Conservation (phyloP, 2,329 filamentous ascomycete species). For the Pseudopyricularia javanii region DNA sequence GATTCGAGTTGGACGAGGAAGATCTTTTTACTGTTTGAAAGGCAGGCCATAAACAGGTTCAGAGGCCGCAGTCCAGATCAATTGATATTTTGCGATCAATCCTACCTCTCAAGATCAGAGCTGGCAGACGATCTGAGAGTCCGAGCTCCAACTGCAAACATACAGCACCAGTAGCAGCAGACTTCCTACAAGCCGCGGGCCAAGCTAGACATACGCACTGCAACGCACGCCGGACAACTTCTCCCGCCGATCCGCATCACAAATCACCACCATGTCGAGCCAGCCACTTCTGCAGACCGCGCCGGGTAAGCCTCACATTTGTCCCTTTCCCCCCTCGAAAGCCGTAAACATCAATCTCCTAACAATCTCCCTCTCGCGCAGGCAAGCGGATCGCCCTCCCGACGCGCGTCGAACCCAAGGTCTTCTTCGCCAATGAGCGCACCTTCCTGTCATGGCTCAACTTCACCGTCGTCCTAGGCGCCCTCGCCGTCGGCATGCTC, state of each 20-base stretch:
- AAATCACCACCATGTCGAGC: constrained; percentile 61
- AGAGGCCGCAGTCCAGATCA: too few species aligned
- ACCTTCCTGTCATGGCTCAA: constrained; percentile 99
- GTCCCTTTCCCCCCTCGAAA: neutral
- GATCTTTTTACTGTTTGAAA: too few species aligned
- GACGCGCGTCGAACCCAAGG: constrained; percentile 95
- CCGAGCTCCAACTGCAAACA: neutral
- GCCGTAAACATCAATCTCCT: too few species aligned
- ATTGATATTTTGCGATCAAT: too few species aligned
- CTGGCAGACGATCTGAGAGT: too few species aligned
- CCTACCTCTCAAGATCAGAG: too few species aligned
- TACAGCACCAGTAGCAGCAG: neutral
- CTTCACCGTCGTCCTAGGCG: constrained; percentile 96
- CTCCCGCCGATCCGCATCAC: neutral
- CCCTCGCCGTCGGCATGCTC: constrained; percentile 88
- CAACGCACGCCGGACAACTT: neutral
- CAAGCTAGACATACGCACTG: neutral
- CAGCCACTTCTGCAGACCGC: constrained; percentile 93
- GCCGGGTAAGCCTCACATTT: constrained; percentile 51
- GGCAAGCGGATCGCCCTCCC: constrained; percentile 98
- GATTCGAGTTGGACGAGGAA: too few species aligned
- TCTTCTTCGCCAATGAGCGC: constrained; percentile 99
- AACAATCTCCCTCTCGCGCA: constrained; percentile 20
- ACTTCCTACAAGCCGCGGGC: neutral
- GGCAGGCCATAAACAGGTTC: too few species aligned